These are phyloP conservation scores for Ceratocystis colombiana DNA, from an alignment of 2,329 filamentous ascomycete genomes.

Conservation along the genomic window DNA sequence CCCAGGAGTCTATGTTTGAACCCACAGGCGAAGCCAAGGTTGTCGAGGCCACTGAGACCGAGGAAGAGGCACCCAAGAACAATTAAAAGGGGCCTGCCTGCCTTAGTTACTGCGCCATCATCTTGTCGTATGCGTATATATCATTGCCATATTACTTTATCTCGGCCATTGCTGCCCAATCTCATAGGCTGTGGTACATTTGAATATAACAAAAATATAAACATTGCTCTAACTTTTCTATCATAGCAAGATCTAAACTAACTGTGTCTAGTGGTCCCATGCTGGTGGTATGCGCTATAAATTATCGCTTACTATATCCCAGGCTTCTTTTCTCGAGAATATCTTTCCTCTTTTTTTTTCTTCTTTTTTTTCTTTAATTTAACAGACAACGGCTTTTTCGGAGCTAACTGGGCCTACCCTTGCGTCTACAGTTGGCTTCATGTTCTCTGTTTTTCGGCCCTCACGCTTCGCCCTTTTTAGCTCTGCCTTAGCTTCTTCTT, in stretches of 20 bases:
- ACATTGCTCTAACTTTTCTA: conserved; percentile 7
- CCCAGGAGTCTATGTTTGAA: conserved; percentile 50
- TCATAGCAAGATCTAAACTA: conserved; percentile 5
- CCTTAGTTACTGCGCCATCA: neutral
- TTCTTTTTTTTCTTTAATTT: neutral
- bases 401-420: neutral
- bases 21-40: conserved; percentile 9
- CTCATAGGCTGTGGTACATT: neutral
- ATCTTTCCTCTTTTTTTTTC: neutral
- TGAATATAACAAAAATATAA: conserved; percentile 1
- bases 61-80: conserved; percentile 19
- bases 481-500: conserved; percentile 36
- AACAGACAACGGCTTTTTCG: conserved; percentile 1
- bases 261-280: neutral
- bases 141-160: neutral
- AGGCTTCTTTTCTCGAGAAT: neutral
- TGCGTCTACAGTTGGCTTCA: neutral
- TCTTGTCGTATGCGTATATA: neutral
- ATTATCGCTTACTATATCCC: neutral
- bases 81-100: neutral
- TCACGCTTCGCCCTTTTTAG: conserved; percentile 21
- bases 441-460: neutral
- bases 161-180: neutral
- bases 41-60: neutral
- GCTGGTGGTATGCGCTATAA: neutral